Evolutionary conservation across 352 stramenopile genomes (phyloP).

Genomic region (Globisporangium alternatum): DNA sequence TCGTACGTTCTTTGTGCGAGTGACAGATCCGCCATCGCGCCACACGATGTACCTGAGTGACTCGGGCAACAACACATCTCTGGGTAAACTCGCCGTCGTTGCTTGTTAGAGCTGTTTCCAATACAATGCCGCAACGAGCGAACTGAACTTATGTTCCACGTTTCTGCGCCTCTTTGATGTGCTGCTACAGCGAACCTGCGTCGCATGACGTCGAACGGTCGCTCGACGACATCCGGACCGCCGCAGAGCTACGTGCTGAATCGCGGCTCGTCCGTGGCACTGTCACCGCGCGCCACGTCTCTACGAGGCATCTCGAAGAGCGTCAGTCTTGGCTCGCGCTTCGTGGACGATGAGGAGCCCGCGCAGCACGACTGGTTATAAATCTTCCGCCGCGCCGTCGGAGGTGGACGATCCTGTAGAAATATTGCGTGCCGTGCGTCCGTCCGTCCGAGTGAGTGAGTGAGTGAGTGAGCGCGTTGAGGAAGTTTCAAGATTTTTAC

Average conservation of each 20-base stretch:
- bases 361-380: slow-evolving; percentile 78
- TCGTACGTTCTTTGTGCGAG: background rate
- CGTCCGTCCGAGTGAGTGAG: background rate
- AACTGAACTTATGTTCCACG: slow-evolving; percentile 13
- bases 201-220: slow-evolving; percentile 40
- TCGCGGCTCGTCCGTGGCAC: slow-evolving; percentile 42
- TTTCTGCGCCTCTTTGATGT: slow-evolving; percentile 11
- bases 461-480: background rate
- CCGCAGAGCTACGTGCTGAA: slow-evolving; percentile 47
- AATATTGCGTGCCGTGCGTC: slow-evolving; percentile 7
- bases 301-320: slow-evolving; percentile 68
- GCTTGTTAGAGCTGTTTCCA: slow-evolving; percentile 17
- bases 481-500: slow-evolving; percentile 10
- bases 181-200: slow-evolving; percentile 56
- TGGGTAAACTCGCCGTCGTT: slow-evolving; percentile 30
- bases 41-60: slow-evolving; percentile 50
- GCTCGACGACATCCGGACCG: slow-evolving; percentile 29
- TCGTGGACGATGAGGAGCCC: slow-evolving; percentile 69
- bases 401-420: slow-evolving; percentile 13
- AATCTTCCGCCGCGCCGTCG: slow-evolving; percentile 15
- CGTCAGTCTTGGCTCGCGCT: slow-evolving; percentile 48
- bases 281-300: slow-evolving; percentile 48
- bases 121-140: slow-evolving; percentile 24
- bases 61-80: slow-evolving; percentile 26
- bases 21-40: slow-evolving; percentile 28